Evolutionary conservation across 1,284 basidiomycete genomes (phyloP).

Genomic region (Agroathelia rolfsii): DNA sequence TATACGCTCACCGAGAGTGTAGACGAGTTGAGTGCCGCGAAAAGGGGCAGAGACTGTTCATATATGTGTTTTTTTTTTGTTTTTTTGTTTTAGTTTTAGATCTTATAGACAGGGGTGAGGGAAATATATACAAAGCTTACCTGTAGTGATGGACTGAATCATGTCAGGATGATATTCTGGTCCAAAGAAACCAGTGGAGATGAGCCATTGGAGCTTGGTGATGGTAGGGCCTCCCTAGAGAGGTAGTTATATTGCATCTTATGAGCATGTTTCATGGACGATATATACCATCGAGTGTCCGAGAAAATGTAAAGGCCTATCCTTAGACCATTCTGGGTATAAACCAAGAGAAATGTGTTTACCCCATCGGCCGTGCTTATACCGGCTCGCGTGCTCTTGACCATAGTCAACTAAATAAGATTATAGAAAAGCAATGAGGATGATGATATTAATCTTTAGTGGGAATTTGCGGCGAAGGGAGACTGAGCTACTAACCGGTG

Average conservation of each 20-base stretch:
- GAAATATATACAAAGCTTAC: slow-evolving; percentile 18
- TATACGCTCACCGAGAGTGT: slow-evolving; percentile 33
- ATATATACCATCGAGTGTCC: slow-evolving; percentile 40
- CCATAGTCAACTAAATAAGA: slow-evolving; percentile 31
- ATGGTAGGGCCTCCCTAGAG: slow-evolving; percentile 40
- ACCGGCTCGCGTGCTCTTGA: slow-evolving; percentile 22
- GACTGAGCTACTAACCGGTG: slow-evolving; percentile 28
- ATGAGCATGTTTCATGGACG: not conserved
- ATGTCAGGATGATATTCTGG: slow-evolving; percentile 29
- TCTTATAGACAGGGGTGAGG: slow-evolving; percentile 2
- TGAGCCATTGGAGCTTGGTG: slow-evolving; percentile 34
- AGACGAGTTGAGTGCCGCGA: slow-evolving; percentile 38
- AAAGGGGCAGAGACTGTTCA: slow-evolving; percentile 41
- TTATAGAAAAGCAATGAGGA: not conserved
- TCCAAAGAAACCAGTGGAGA: slow-evolving; percentile 33
- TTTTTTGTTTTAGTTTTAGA: too few species aligned
- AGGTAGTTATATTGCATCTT: not conserved
- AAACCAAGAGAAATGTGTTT: slow-evolving; percentile 28
- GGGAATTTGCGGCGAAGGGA: slow-evolving; percentile 10
- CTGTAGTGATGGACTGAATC: slow-evolving; percentile 34
- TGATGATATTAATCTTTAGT: not conserved
- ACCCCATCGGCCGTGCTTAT: slow-evolving; percentile 35
- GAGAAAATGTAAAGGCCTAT: slow-evolving; percentile 39
- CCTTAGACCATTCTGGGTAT: slow-evolving; percentile 39
- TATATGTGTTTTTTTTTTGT: too few species aligned